Evolutionary conservation across 2,329 filamentous ascomycete genomes (phyloP), one percentile per base, ranked within the genome.

Genomic region (Paecilomyces niveus): DNA sequence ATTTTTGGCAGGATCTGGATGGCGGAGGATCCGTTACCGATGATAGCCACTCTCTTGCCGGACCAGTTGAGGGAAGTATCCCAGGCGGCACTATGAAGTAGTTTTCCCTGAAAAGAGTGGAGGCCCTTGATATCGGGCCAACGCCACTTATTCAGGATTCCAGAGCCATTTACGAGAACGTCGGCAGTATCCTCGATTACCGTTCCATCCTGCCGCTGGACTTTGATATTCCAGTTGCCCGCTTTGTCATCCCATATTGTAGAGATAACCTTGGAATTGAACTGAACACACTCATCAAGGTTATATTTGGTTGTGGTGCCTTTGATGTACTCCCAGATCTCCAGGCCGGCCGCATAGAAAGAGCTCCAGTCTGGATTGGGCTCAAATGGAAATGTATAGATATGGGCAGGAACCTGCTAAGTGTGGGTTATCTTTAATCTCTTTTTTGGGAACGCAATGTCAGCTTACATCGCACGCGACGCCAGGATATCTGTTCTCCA

Each of bases 261-360:
- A 22, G 68, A 68, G 8, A 68, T 63, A 1, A 80, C 75, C n/a
- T 68, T 70, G 32, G 73, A 71, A 15, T 70, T 64, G 56, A 76
- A 64, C 53, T 72, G 70, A 10, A 78, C 60, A 39, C 75, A 69
- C n/a, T 71, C 65, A 53, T 74, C 72, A 0, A 77, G 69, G 31
- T 72, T 66, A 58, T 74, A 74, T 62, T 78, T 78, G 45, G 65
- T 69, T 3, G 73, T 74, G 4, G 70, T 70, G 1, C 62, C 58
- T 55, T 73, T 67, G 66, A 78, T 74, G 59, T 80, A 80, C n/a
- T 74, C 68, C n/a, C 72, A 68, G 26, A 80, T 79, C 61, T 79
- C 77, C 10, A 64, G 62, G 1, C 74, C 73, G 3, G 65, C 67
- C 2, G 74, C 74, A 55, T 77, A 79, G 50, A 74, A 74, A 9